Conservation (phyloP, 495 filamentous ascomycete genomes). For the Daldinia caldariorum region DNA sequence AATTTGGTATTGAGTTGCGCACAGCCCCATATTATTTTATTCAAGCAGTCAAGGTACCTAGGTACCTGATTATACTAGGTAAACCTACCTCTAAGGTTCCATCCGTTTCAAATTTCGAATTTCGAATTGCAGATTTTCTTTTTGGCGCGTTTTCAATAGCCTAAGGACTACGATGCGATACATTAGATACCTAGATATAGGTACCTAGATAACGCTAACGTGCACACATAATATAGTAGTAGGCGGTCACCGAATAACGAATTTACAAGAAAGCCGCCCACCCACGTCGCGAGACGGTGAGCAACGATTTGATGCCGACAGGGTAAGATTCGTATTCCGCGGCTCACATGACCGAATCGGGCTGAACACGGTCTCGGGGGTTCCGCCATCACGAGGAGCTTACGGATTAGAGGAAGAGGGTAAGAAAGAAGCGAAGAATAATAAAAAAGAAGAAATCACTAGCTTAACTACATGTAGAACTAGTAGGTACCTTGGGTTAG, state of each 20-base stretch:
- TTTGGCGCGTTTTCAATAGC: background rate
- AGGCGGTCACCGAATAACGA: background rate
- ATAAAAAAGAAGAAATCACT: background rate
- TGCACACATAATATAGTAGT: background rate
- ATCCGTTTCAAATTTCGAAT: too few relatives aligned
- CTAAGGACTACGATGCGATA: background rate
- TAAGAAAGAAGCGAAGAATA: background rate
- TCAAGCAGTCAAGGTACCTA: background rate
- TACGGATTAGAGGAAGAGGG: background rate
- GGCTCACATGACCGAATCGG: conserved; percentile 28
- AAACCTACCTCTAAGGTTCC: too few relatives aligned
- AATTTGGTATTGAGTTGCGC: conserved; percentile 2
- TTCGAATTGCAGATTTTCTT: background rate
- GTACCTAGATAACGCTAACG: background rate
- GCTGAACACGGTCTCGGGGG: conserved; percentile 18
- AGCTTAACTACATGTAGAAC: too few relatives aligned
- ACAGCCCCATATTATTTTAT: background rate
- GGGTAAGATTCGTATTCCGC: conserved; percentile 33
- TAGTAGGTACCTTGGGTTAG: too few relatives aligned
- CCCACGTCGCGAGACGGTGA: conserved; percentile 25
- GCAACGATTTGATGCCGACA: conserved; percentile 11
- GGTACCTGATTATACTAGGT: too few relatives aligned
- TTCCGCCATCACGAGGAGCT: conserved; percentile 7
- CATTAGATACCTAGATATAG: too few relatives aligned
- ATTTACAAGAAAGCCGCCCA: conserved; percentile 13